Conservation (phyloP, 2,329 filamentous ascomycete genomes). For the Colletotrichum trifolii region DNA sequence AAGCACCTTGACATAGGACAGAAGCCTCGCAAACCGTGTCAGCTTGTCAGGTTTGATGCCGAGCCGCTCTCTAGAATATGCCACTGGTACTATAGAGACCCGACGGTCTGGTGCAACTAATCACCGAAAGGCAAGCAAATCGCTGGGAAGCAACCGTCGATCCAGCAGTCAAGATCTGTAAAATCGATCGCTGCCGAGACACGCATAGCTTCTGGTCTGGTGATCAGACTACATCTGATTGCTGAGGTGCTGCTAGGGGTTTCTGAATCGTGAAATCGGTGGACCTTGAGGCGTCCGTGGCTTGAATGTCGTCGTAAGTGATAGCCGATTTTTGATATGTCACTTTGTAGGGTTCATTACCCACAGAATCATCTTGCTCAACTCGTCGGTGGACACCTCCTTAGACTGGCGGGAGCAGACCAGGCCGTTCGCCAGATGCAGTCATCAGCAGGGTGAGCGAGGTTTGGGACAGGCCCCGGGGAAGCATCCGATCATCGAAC, state of each 20-base stretch:
- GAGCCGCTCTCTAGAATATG: background rate
- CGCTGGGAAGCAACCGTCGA: constrained; percentile 2
- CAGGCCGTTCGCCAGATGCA: constrained; percentile 17
- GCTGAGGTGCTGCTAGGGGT: constrained; percentile 1
- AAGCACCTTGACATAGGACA: too few species aligned
- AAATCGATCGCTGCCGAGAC: constrained; percentile 31
- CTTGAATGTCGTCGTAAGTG: constrained; percentile 13
- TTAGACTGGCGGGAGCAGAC: background rate
- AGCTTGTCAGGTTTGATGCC: background rate
- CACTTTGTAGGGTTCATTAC: constrained; percentile 21
- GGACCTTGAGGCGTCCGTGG: constrained; percentile 17
- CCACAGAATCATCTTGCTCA: constrained; percentile 2
- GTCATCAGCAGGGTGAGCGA: background rate
- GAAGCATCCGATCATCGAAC: constrained; percentile 31
- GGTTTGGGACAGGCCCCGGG: constrained; percentile 31
- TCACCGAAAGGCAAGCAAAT: background rate
- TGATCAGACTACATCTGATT: background rate
- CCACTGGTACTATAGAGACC: constrained; percentile 8
- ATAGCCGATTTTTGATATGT: constrained; percentile 33
- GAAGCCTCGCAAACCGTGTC: too few species aligned
- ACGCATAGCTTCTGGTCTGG: constrained; percentile 2
- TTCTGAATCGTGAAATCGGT: constrained; percentile 3
- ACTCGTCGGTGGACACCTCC: constrained; percentile 3
- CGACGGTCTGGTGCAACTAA: constrained; percentile 7
- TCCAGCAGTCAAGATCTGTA: constrained; percentile 29